These are phyloP conservation scores for Exophiala calicioides DNA, from an alignment of 2,329 filamentous ascomycete genomes.

Conservation along the genomic window DNA sequence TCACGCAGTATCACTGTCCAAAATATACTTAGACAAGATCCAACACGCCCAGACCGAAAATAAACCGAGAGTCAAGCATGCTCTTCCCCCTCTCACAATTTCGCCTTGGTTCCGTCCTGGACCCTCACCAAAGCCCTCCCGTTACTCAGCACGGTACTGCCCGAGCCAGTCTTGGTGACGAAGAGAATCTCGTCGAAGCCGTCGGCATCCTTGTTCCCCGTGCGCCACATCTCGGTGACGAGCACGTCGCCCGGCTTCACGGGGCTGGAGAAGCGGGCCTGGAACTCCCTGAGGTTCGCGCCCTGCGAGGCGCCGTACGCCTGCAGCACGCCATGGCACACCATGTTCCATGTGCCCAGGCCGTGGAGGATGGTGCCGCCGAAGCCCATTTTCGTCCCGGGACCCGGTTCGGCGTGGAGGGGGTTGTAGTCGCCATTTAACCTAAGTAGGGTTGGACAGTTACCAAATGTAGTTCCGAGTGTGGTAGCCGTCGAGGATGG, in stretches of 20 bases:
- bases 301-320: conserved; percentile 46
- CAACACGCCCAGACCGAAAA: too few relatives aligned
- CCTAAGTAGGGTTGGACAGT: conserved; percentile 11
- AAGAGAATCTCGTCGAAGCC: conserved; percentile 70
- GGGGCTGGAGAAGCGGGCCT: conserved; percentile 49
- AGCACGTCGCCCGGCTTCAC: conserved; percentile 61
- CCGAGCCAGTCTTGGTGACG: too few relatives aligned
- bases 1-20: too few relatives aligned
- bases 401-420: conserved; percentile 48
- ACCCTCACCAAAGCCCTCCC: too few relatives aligned
- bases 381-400: conserved; percentile 47
- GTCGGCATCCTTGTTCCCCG: conserved; percentile 46
- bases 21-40: too few relatives aligned
- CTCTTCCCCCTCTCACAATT: too few relatives aligned
- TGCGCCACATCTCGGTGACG: conserved; percentile 68
- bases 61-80: too few relatives aligned
- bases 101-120: too few relatives aligned
- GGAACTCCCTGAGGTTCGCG: conserved; percentile 44
- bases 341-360: conserved; percentile 52
- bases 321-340: conserved; percentile 46
- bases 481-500: background rate
- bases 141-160: too few relatives aligned
- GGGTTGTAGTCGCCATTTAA: conserved; percentile 55
- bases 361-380: conserved; percentile 51
- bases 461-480: background rate